These are phyloP conservation scores for Trichophyton rubrum DNA, from an alignment of 2,329 filamentous ascomycete genomes.

Conservation along the genomic window DNA sequence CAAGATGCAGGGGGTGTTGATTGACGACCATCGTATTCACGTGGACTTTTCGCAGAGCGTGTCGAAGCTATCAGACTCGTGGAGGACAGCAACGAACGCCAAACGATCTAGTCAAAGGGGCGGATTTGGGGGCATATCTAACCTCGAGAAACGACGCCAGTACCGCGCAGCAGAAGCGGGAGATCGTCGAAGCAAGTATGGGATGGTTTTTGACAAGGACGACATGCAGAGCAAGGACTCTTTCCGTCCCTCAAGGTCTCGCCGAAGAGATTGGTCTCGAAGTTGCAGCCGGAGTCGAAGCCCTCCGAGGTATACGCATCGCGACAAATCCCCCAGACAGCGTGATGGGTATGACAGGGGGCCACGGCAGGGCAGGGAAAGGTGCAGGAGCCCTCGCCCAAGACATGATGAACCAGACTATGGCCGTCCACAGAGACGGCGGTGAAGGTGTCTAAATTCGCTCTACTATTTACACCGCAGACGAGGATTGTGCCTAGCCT, in stretches of 20 bases:
- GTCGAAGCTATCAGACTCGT: constrained; percentile 72
- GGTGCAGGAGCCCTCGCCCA: constrained; percentile 14
- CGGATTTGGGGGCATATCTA: constrained; percentile 82
- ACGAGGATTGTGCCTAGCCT: background rate
- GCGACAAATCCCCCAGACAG: constrained; percentile 21
- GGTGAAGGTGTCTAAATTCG: background rate
- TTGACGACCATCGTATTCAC: constrained; percentile 94
- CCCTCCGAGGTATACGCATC: constrained; percentile 27
- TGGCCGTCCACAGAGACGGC: background rate
- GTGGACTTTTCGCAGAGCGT: constrained; percentile 98
- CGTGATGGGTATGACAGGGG: constrained; percentile 17
- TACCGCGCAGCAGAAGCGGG: constrained; percentile 58
- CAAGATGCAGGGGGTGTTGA: constrained; percentile 96
- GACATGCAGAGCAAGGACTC: constrained; percentile 43
- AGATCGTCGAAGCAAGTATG: constrained; percentile 44
- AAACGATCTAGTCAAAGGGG: constrained; percentile 58
- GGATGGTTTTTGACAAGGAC: constrained; percentile 69
- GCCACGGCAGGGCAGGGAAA: constrained; percentile 5
- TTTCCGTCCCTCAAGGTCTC: constrained; percentile 9
- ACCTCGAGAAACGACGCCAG: constrained; percentile 79
- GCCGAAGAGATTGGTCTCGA: constrained; percentile 18
- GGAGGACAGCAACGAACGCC: constrained; percentile 72
- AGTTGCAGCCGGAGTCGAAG: constrained; percentile 31
- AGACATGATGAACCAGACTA: constrained; percentile 13
- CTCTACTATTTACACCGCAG: background rate